Conservation (phyloP, 352 stramenopile genomes). For the Phytophthora melonis region DNA sequence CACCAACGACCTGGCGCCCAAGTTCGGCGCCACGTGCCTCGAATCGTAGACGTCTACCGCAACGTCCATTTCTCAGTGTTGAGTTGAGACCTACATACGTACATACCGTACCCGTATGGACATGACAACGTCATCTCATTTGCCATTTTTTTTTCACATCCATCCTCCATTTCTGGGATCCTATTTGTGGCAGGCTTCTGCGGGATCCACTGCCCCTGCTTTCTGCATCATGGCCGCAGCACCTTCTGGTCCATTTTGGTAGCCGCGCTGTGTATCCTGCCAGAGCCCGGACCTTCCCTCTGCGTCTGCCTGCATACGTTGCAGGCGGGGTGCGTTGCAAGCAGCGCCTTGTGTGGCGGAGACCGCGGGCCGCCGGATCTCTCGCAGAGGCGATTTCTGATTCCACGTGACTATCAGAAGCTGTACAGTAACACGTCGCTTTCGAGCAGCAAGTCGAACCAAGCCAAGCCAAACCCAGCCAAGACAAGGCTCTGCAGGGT, state of each 20-base stretch:
- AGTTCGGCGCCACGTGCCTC: slow-evolving; percentile 59
- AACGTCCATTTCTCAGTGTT: no score
- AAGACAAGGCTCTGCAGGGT: not conserved
- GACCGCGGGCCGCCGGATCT: not conserved
- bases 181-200: slow-evolving; percentile 34
- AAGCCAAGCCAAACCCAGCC: no score
- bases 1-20: slow-evolving; percentile 40
- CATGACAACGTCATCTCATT: slow-evolving; percentile 2
- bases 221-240: not conserved
- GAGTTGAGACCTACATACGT: slow-evolving; percentile 9
- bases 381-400: slow-evolving; percentile 18
- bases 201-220: not conserved
- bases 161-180: slow-evolving; percentile 31
- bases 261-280: slow-evolving; percentile 30
- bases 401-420: slow-evolving; percentile 35
- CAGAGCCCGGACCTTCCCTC: slow-evolving; percentile 26
- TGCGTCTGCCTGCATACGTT: slow-evolving; percentile 36
- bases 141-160: slow-evolving; percentile 18
- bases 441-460: slow-evolving; percentile 22
- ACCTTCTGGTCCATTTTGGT: slow-evolving; percentile 29
- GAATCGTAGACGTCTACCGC: slow-evolving; percentile 22
- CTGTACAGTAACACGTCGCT: slow-evolving; percentile 32
- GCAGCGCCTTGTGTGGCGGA: slow-evolving; percentile 6
- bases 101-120: slow-evolving; percentile 3
- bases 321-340: not conserved